Evolutionary conservation across 768 basidiomycete species (phyloP).

Genomic region (Lentinula sp.): DNA sequence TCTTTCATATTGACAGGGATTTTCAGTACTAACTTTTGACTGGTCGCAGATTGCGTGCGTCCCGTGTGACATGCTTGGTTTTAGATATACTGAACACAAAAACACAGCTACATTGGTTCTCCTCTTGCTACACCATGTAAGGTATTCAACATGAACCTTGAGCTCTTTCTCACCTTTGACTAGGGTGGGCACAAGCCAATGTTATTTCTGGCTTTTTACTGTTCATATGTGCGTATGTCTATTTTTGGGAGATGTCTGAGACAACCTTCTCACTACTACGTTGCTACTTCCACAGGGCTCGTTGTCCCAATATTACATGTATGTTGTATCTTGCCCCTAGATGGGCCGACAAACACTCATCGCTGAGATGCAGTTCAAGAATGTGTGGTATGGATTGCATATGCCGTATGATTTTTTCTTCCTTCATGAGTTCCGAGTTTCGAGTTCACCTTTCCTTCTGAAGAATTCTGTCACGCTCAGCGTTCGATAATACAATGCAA

Average conservation of each 20-base stretch:
- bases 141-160: not conserved
- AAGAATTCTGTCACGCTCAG: slow-evolving; percentile 40
- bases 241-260: slow-evolving; percentile 9
- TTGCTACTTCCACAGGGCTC: slow-evolving; percentile 28
- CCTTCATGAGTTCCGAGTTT: not conserved
- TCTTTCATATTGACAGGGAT: not conserved
- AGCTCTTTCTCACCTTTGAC: not conserved
- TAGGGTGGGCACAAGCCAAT: slow-evolving; percentile 77
- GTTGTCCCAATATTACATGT: slow-evolving; percentile 44
- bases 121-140: slow-evolving; percentile 54
- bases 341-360: slow-evolving; percentile 8
- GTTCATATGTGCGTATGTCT: slow-evolving; percentile 48
- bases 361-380: slow-evolving; percentile 29
- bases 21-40: slow-evolving; percentile 43
- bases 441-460: slow-evolving; percentile 17
- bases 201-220: slow-evolving; percentile 55
- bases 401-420: slow-evolving; percentile 38
- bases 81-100: not conserved
- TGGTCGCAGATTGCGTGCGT: slow-evolving; percentile 46
- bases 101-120: slow-evolving; percentile 26
- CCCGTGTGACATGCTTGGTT: slow-evolving; percentile 8
- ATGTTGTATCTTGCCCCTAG: slow-evolving; percentile 11
- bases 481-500: slow-evolving; percentile 56
- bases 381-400: slow-evolving; percentile 54
- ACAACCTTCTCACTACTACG: slow-evolving; percentile 3